Evolutionary conservation across 129 eudicot genomes (phyloP).

Genomic region (Deinandra increscens): DNA sequence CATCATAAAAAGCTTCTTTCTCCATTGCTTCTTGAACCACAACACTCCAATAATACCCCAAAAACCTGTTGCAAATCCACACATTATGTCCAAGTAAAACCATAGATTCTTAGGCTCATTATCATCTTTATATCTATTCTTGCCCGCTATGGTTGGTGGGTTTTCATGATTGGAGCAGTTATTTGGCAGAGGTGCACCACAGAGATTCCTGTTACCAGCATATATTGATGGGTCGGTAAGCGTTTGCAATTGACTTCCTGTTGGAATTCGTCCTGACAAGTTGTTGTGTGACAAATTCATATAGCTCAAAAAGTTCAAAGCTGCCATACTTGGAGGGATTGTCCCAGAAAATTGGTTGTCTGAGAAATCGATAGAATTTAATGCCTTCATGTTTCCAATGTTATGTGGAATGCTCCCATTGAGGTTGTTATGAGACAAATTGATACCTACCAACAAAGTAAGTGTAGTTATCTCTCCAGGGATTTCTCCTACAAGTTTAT

Average conservation of each 20-base stretch:
- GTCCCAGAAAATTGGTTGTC: neutral
- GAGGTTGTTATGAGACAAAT: constrained; percentile 2
- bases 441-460: neutral
- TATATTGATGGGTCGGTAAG: constrained; percentile 16
- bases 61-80: constrained; percentile 19
- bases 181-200: constrained; percentile 14
- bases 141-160: neutral
- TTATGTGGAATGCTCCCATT: neutral
- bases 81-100: neutral
- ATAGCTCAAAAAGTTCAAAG: constrained; percentile 3
- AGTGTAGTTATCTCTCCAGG: neutral
- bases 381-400: constrained; percentile 7
- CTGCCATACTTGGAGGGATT: constrained; percentile 5
- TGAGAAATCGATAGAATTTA: neutral
- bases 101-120: neutral
- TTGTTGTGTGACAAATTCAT: constrained; percentile 4
- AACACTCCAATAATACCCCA: constrained; percentile 26
- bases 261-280: neutral
- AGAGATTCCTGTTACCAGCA: too few species aligned
- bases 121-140: neutral
- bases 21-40: constrained; percentile 23
- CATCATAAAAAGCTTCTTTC: constrained; percentile 15
- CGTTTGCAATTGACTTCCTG: constrained; percentile 21
- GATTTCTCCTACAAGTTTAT: neutral
- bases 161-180: constrained; percentile 2